A percentile compares a stretch with the other conserved stretches of the same genome.
phyloP scores from a whole-genome alignment of 306 rosid species.

The Clitoria ternatea region DNA sequence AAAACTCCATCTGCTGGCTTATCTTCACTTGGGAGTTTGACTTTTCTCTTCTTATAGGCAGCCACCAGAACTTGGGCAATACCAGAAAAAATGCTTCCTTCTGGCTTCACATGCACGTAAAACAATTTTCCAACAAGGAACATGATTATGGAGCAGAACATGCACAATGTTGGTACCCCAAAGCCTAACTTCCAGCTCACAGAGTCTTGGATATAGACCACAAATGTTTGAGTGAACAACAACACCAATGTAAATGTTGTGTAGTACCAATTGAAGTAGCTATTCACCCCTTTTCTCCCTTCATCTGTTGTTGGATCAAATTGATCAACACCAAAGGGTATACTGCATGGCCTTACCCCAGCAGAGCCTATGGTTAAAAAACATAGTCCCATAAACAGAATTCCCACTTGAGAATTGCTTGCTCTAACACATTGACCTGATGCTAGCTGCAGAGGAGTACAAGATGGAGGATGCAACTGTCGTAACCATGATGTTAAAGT shows the following conservation, averaged over 20 bases:
- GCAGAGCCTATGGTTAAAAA: slow-evolving; percentile 48
- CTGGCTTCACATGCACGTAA: slow-evolving; percentile 44
- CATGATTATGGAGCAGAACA: slow-evolving; percentile 45
- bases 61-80: slow-evolving; percentile 52
- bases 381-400: slow-evolving; percentile 42
- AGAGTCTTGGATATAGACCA: slow-evolving; percentile 68
- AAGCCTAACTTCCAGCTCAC: slow-evolving; percentile 75
- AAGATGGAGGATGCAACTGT: slow-evolving; percentile 51
- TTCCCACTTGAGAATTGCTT: slow-evolving; percentile 39
- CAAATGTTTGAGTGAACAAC: slow-evolving; percentile 40
- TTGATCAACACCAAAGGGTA: slow-evolving; percentile 77
- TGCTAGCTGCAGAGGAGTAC: slow-evolving; percentile 21
- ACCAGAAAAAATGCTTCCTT: slow-evolving; percentile 59
- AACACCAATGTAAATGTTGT: slow-evolving; percentile 36
- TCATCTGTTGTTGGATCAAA: slow-evolving; percentile 53
- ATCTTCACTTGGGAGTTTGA: slow-evolving; percentile 29
- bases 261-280: slow-evolving; percentile 72
- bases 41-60: slow-evolving; percentile 55
- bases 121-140: slow-evolving; percentile 48
- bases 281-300: slow-evolving; percentile 56
- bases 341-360: slow-evolving; percentile 78
- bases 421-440: slow-evolving; percentile 40
- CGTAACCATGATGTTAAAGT: slow-evolving; percentile 63
- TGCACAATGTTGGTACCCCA: slow-evolving; percentile 55
- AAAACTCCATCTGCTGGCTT: background rate